Evolutionary conservation across 176 grass and related monocot species (phyloP), one percentile per base, ranked within the genome.

Genomic region (Stipa capillata): DNA sequence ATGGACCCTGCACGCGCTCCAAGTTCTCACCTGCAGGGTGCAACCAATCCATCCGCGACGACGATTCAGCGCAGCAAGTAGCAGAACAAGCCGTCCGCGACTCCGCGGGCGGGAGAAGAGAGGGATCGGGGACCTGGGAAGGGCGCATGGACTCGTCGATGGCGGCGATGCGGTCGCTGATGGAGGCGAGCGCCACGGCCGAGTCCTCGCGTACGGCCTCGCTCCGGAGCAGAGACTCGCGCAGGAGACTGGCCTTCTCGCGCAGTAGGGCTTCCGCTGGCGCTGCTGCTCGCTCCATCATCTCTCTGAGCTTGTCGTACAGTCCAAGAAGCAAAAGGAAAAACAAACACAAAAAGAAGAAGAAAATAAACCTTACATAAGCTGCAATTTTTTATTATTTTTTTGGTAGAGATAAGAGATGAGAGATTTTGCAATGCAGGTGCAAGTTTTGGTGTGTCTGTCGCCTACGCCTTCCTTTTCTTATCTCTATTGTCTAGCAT

Each of bases 61-160:
- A n/a, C n/a, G n/a, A n/a, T n/a, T n/a, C n/a, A n/a, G n/a, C n/a
- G n/a, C n/a, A n/a, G n/a, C n/a, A n/a, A n/a, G n/a, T n/a, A n/a
- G n/a, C n/a, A n/a, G n/a, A n/a, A n/a, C n/a, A n/a, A n/a, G n/a
- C n/a, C n/a, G n/a, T n/a, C n/a, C n/a, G n/a, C n/a, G n/a, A n/a
- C n/a, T n/a, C n/a, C n/a, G n/a, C n/a, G n/a, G n/a, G n/a, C n/a
- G n/a, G n/a, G n/a, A n/a, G n/a, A n/a, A n/a, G n/a, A n/a, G n/a
- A n/a, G n/a, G n/a, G n/a, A 17, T 17, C 31, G 29, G 2, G 58
- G 15, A 82, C 79, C 68, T 74, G n/a, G 57, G 47, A 70, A 28
- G 81, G 70, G 34, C 16, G 59, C 17, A 83, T 28, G 23, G 59
- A 34, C 3, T 65, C 49, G 47, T 84, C 72, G 45, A 84, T 44